Evolutionary conservation across 345 rosid genomes (phyloP).

Genomic region (Salix dunnii): DNA sequence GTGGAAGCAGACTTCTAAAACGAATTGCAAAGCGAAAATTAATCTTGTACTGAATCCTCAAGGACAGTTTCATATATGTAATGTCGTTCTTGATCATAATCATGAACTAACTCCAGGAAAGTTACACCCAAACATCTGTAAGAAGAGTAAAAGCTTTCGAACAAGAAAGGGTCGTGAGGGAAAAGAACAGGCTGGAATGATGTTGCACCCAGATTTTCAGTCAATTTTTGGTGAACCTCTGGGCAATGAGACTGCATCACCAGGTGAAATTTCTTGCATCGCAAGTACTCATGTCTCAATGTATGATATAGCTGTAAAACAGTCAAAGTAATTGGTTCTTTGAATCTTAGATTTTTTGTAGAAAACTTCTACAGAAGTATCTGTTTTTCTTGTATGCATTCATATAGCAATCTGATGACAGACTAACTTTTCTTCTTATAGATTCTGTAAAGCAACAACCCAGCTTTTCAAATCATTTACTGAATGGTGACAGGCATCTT

Average conservation of each 20-base stretch:
- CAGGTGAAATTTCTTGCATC: background rate
- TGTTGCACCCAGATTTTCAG: background rate
- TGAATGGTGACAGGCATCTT: background rate
- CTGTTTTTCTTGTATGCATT: background rate
- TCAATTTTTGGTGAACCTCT: background rate
- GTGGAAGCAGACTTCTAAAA: conserved; percentile 5
- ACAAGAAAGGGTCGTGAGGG: background rate
- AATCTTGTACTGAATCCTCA: background rate
- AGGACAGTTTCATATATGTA: background rate
- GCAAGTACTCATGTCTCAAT: background rate
- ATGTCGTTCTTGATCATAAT: conserved; percentile 6
- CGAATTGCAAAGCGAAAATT: conserved; percentile 2
- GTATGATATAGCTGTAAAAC: background rate
- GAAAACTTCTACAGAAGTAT: background rate
- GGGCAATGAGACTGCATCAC: background rate
- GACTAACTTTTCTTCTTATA: background rate
- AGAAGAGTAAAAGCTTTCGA: background rate
- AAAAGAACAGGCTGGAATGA: background rate
- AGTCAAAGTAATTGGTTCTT: background rate
- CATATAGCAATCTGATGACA: background rate
- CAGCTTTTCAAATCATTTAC: background rate
- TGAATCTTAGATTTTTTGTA: background rate
- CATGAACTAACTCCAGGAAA: background rate
- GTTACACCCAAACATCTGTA: background rate
- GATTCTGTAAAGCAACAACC: background rate